Percentiles rank a stretch among this genome's conserved stretches.
These are phyloP conservation scores for Pilatotrama ljubarskyi DNA, from an alignment of 768 basidiomycete species.

Conservation along the genomic window DNA sequence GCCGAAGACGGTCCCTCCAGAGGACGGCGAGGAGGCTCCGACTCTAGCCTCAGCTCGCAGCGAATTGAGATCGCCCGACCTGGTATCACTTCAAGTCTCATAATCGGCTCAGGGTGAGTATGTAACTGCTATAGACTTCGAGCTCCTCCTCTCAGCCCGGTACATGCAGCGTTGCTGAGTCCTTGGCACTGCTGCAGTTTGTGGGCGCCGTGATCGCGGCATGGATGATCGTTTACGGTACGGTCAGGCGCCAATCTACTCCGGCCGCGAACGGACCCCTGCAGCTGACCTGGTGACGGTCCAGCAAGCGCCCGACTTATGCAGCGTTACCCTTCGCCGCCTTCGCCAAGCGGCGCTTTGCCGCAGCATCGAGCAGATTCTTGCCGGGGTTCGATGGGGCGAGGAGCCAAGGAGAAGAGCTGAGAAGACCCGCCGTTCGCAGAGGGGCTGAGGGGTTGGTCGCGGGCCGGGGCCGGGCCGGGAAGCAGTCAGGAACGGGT, in stretches of 20 bases:
- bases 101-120: too few relatives aligned
- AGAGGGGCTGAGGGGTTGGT: neutral
- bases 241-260: neutral
- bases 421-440: neutral
- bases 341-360: neutral
- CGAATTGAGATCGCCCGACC: neutral
- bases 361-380: neutral
- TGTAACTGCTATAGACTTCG: too few relatives aligned
- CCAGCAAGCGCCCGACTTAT: neutral
- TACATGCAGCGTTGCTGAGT: neutral
- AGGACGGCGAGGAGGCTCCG: too few relatives aligned
- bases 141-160: neutral
- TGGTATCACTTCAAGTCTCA: too few relatives aligned
- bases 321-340: neutral
- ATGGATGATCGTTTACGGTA: neutral
- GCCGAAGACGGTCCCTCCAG: too few relatives aligned
- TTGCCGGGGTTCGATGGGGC: neutral
- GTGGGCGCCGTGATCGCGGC: neutral
- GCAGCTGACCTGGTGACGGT: conserved; percentile 1
- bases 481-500: conserved; percentile 6
- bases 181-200: neutral
- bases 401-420: neutral
- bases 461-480: conserved; percentile 8
- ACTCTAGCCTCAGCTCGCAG: too few relatives aligned
- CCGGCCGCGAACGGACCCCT: neutral